Percentiles rank a stretch among this genome's conserved stretches.
These are phyloP conservation scores for Boletus sp. DNA, from an alignment of 768 basidiomycete genomes.

Conservation along the genomic window DNA sequence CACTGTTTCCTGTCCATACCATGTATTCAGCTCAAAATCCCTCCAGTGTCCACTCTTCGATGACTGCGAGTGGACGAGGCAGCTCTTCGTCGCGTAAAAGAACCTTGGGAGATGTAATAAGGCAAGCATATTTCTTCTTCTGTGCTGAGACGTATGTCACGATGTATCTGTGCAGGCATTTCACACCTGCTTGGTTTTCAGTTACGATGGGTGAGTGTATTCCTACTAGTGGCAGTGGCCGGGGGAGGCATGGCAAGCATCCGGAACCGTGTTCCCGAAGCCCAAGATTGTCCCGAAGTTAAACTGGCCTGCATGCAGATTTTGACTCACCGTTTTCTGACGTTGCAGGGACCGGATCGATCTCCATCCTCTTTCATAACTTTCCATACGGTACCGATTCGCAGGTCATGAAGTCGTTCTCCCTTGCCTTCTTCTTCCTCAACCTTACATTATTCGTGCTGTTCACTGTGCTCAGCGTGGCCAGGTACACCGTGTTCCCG, in stretches of 20 bases:
- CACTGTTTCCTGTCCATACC: not conserved
- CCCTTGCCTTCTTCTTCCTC: constrained; percentile 56
- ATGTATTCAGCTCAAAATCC: not conserved
- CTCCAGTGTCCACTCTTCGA: not conserved
- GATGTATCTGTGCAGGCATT: constrained; percentile 36
- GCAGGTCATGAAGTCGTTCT: constrained; percentile 38
- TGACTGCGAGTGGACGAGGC: not conserved
- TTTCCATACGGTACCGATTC: constrained; percentile 55
- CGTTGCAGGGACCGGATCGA: constrained; percentile 44
- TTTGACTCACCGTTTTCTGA: not conserved
- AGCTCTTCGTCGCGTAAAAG: constrained; percentile 18
- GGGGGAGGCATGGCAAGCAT: not conserved
- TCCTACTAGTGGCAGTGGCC: too few relatives aligned
- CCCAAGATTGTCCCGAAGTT: not conserved
- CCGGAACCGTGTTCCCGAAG: not conserved
- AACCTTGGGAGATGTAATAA: constrained; percentile 35
- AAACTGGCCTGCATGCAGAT: not conserved
- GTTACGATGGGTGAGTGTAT: constrained; percentile 48
- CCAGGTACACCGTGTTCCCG: constrained; percentile 55
- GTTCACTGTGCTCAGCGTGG: constrained; percentile 43
- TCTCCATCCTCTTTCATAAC: constrained; percentile 53
- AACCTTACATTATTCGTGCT: constrained; percentile 54
- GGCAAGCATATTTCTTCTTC: constrained; percentile 20
- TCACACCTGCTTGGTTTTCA: constrained; percentile 57
- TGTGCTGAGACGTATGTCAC: not conserved